Percentiles rank a stretch among this genome's conserved stretches.
Conservation (phyloP, 2,329 filamentous ascomycete species). For the Karstenula rhodostoma region DNA sequence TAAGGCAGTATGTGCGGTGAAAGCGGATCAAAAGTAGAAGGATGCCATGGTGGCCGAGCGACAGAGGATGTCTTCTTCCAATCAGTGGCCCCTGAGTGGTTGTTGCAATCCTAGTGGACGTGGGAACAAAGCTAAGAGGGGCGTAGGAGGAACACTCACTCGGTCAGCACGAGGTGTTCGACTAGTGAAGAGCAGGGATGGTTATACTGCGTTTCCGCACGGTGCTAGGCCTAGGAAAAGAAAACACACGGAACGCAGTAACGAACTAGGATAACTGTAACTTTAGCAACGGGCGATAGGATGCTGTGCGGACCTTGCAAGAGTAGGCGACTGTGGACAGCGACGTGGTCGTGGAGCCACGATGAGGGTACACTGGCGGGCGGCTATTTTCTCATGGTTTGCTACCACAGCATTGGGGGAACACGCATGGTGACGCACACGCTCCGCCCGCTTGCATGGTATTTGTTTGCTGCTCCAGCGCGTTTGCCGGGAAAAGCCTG, state of each 20-base stretch:
- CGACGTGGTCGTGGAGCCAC: constrained; percentile 15
- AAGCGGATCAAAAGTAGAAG: neutral
- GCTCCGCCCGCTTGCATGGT: constrained; percentile 29
- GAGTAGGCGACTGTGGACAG: neutral
- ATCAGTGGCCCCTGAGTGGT: neutral
- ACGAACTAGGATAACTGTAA: neutral
- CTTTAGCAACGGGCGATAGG: neutral
- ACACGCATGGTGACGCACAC: constrained; percentile 30
- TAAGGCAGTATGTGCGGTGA: neutral
- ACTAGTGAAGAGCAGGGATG: constrained; percentile 2
- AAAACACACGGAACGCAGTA: neutral
- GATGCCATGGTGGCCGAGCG: neutral
- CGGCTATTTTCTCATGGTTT: constrained; percentile 24
- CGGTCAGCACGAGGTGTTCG: neutral
- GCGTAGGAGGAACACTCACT: neutral
- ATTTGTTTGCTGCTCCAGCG: constrained; percentile 26
- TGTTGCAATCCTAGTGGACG: neutral
- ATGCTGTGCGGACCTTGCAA: constrained; percentile 2
- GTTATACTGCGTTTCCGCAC: constrained; percentile 5
- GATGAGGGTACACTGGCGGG: constrained; percentile 19
- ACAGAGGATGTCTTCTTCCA: neutral
- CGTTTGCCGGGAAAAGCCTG: constrained; percentile 26
- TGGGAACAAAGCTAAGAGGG: neutral
- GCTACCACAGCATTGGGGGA: constrained; percentile 23
- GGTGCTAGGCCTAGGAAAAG: neutral